Percentiles rank a stretch among this genome's conserved stretches.
phyloP scores from a whole-genome alignment of 768 basidiomycete species.

The Exidia glandulosa region DNA sequence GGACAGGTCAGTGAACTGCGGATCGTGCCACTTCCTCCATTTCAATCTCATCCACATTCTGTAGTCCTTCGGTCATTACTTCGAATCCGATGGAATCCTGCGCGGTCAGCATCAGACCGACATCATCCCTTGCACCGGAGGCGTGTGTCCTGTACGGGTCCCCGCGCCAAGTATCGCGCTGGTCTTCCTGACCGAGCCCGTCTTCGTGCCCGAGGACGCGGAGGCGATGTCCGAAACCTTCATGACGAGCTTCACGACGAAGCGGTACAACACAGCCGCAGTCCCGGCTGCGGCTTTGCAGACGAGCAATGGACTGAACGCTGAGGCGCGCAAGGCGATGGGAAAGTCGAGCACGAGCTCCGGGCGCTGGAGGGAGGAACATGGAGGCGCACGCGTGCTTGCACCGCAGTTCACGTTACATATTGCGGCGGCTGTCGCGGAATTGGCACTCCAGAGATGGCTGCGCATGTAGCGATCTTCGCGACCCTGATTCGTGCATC shows the following conservation, averaged over 20 bases:
- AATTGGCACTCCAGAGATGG: no score
- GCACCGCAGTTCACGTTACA: background rate
- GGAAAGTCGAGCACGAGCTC: background rate
- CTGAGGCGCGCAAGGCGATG: background rate
- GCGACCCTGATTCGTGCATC: no score
- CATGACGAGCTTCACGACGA: conserved; percentile 1
- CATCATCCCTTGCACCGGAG: conserved; percentile 45
- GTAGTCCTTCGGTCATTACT: conserved; percentile 43
- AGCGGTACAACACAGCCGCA: background rate
- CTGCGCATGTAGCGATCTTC: no score
- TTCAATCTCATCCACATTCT: background rate
- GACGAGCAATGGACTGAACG: background rate
- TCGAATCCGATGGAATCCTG: conserved; percentile 58
- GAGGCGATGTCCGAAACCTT: conserved; percentile 31
- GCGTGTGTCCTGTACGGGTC: conserved; percentile 49
- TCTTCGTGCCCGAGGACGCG: conserved; percentile 19
- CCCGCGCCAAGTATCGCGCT: conserved; percentile 66
- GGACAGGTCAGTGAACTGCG: background rate
- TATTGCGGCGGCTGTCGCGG: no score
- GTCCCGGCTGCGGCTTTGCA: background rate
- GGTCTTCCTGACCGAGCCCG: conserved; percentile 49
- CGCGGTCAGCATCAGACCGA: conserved; percentile 42
- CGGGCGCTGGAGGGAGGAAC: background rate
- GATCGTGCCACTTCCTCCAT: background rate
- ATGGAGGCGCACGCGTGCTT: background rate